Evolutionary conservation across 768 basidiomycete species (phyloP).

Genomic region (Podaxis mareebaensis): DNA sequence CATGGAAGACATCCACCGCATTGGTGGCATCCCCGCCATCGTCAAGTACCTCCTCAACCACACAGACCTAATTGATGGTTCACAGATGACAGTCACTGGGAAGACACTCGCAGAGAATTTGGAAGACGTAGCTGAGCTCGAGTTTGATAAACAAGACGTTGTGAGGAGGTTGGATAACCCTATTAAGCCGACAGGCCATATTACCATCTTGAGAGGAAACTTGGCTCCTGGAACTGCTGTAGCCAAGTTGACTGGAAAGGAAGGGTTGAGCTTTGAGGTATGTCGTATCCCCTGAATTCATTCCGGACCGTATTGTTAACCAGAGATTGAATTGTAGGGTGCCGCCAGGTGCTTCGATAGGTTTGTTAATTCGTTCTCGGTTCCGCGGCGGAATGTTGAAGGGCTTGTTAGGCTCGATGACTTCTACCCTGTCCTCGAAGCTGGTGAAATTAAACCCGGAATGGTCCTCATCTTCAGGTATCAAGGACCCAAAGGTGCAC

Average conservation of each 20-base stretch:
- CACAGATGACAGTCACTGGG: conserved; percentile 87
- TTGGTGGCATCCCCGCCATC: conserved; percentile 83
- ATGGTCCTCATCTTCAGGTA: conserved; percentile 83
- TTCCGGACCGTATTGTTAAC: neutral
- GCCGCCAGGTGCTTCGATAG: conserved; percentile 77
- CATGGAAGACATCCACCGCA: conserved; percentile 88
- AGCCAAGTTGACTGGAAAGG: conserved; percentile 93
- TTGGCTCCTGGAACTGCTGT: conserved; percentile 86
- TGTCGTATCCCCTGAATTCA: conserved; percentile 14
- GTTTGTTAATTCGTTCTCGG: conserved; percentile 29
- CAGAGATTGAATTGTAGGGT: conserved; percentile 43
- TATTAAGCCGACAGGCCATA: conserved; percentile 84
- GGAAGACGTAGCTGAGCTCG: conserved; percentile 69
- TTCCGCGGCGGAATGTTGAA: neutral
- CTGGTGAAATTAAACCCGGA: conserved; percentile 74
- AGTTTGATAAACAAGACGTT: conserved; percentile 76
- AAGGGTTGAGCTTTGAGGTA: conserved; percentile 82
- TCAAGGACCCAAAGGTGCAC: conserved; percentile 89
- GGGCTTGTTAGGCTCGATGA: conserved; percentile 51
- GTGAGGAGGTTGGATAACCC: conserved; percentile 72
- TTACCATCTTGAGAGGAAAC: conserved; percentile 88
- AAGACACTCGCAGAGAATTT: conserved; percentile 89
- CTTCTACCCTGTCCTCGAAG: conserved; percentile 74
- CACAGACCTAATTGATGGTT: conserved; percentile 78
- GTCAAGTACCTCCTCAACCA: conserved; percentile 81